These are phyloP conservation scores for Pichia scutulata DNA, from an alignment of 805 yeast genomes.

Conservation along the genomic window DNA sequence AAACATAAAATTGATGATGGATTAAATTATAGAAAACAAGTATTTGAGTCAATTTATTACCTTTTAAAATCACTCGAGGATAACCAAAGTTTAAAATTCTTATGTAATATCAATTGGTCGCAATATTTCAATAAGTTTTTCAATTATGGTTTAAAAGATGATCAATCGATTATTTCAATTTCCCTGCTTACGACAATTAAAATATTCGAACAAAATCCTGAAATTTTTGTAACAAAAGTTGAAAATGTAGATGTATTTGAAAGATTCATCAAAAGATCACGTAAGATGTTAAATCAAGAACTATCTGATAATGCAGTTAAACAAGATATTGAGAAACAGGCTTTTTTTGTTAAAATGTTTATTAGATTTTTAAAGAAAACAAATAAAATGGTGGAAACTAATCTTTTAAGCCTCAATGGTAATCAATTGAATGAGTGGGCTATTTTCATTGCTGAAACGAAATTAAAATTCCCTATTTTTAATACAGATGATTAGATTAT, in stretches of 20 bases:
- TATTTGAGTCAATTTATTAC: constrained; percentile 63
- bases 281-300: constrained; percentile 38
- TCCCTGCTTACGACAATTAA: constrained; percentile 39
- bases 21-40: constrained; percentile 59
- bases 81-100: constrained; percentile 13
- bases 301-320: constrained; percentile 56
- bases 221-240: constrained; percentile 16
- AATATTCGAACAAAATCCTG: constrained; percentile 28
- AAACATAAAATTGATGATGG: constrained; percentile 78
- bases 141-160: constrained; percentile 48
- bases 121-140: constrained; percentile 34
- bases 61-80: constrained; percentile 32
- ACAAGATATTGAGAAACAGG: constrained; percentile 53
- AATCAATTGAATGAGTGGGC: constrained; percentile 19
- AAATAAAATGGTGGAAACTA: constrained; percentile 15
- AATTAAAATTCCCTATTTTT: constrained; percentile 17
- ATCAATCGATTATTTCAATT: constrained; percentile 49
- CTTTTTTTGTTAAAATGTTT: constrained; percentile 33
- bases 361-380: constrained; percentile 25
- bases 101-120: constrained; percentile 21
- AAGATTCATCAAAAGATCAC: constrained; percentile 30
- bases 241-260: constrained; percentile 13
- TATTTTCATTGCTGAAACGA: constrained; percentile 13
- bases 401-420: constrained; percentile 16
- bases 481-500: constrained; percentile 15